Evolutionary conservation across 768 basidiomycete species (phyloP).

Genomic region (Roridomyces roridus): DNA sequence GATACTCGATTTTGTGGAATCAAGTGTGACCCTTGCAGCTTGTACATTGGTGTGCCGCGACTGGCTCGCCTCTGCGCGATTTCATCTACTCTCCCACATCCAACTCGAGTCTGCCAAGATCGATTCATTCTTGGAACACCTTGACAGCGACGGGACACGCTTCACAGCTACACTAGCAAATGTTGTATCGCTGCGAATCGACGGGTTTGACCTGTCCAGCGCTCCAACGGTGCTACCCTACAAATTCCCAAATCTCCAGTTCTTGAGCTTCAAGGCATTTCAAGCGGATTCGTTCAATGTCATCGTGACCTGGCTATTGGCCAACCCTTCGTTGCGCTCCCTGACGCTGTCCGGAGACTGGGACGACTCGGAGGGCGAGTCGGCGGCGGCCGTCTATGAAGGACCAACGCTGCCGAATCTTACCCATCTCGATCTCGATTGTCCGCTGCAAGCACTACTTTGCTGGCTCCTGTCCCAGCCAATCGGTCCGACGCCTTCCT

Average conservation of each 20-base stretch:
- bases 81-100: constrained; percentile 1
- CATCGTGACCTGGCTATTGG: neutral
- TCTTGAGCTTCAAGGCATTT: neutral
- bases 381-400: neutral
- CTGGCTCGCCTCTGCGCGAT: constrained; percentile 5
- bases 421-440: constrained; percentile 1
- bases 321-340: neutral
- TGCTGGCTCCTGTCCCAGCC: neutral
- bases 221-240: neutral
- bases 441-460: neutral
- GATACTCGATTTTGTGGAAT: neutral
- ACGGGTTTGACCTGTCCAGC: neutral
- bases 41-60: constrained; percentile 1
- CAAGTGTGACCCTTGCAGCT: neutral
- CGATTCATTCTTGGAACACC: neutral
- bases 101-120: neutral
- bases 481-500: neutral
- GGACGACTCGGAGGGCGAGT: neutral
- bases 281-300: neutral
- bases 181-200: neutral
- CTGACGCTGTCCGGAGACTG: constrained; percentile 1
- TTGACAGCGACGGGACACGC: neutral
- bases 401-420: neutral
- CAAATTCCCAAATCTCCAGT: neutral
- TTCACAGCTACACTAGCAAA: neutral